Evolutionary conservation across 257 asterid species (phyloP).

Genomic region (Lycium ferocissimum): DNA sequence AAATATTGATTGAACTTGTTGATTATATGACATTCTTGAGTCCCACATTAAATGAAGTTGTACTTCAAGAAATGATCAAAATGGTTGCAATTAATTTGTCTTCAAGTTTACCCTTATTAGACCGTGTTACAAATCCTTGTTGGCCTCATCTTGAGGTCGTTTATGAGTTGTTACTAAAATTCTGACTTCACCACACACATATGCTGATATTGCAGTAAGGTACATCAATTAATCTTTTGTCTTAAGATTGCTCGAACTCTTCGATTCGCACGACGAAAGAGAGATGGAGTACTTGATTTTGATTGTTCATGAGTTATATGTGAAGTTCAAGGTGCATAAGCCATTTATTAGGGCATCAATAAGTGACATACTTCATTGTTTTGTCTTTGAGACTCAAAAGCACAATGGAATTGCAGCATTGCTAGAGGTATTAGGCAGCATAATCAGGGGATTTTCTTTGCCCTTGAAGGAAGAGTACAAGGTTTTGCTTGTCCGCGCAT

Average conservation of each 20-base stretch:
- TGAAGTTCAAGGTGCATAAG: slow-evolving; percentile 63
- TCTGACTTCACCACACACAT: slow-evolving; percentile 48
- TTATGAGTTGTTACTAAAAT: slow-evolving; percentile 55
- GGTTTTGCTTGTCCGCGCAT: slow-evolving; percentile 45
- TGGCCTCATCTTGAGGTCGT: slow-evolving; percentile 65
- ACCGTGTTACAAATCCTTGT: slow-evolving; percentile 48
- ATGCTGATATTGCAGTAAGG: slow-evolving; percentile 58
- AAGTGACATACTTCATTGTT: slow-evolving; percentile 54
- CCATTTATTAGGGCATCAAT: slow-evolving; percentile 64
- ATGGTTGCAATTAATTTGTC: slow-evolving; percentile 58
- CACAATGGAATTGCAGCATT: slow-evolving; percentile 50
- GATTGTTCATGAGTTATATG: slow-evolving; percentile 54
- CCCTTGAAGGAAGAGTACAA: slow-evolving; percentile 50
- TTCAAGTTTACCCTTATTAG: slow-evolving; percentile 44
- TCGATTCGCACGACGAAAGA: slow-evolving; percentile 57
- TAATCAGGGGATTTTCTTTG: slow-evolving; percentile 45
- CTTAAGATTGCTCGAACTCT: slow-evolving; percentile 53
- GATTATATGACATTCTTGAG: slow-evolving; percentile 48
- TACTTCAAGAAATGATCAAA: slow-evolving; percentile 55
- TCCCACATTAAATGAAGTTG: slow-evolving; percentile 49
- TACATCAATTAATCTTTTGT: slow-evolving; percentile 58
- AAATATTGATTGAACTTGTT: slow-evolving; percentile 53
- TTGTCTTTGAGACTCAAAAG: slow-evolving; percentile 54
- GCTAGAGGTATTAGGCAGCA: slow-evolving; percentile 46
- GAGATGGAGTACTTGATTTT: slow-evolving; percentile 64